A percentile compares a stretch with the other conserved stretches of the same genome.
Conservation (phyloP, 352 stramenopile species). For the Globisporangium heterothallicum region DNA sequence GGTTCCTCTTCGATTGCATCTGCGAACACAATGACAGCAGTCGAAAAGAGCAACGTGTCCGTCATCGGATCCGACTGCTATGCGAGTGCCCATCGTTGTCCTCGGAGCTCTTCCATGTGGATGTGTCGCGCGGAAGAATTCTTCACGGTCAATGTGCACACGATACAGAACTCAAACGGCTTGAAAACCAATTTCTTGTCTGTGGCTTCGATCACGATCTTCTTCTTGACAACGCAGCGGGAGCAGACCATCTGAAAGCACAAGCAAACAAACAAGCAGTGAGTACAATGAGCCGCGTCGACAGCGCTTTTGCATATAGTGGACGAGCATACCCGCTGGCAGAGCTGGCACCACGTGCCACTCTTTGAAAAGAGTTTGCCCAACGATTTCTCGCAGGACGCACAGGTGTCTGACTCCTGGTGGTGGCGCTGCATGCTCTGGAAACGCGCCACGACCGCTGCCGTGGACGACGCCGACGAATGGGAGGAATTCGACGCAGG, state of each 20-base stretch:
- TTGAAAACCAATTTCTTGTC: slow-evolving; percentile 17
- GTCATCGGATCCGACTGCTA: no score
- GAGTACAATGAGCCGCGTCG: background rate
- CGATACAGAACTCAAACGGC: slow-evolving; percentile 31
- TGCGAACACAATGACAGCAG: no score
- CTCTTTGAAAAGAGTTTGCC: slow-evolving; percentile 28
- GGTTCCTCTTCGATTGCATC: no score
- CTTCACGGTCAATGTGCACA: slow-evolving; percentile 27
- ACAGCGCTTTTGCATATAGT: no score
- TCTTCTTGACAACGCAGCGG: slow-evolving; percentile 45
- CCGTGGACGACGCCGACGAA: slow-evolving; percentile 10
- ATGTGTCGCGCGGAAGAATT: slow-evolving; percentile 7
- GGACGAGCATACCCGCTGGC: slow-evolving; percentile 7
- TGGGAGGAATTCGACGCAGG: slow-evolving; percentile 6
- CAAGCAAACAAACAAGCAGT: slow-evolving; percentile 13
- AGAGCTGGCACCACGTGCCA: slow-evolving; percentile 22
- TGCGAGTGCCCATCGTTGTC: slow-evolving; percentile 1
- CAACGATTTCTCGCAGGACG: slow-evolving; percentile 30
- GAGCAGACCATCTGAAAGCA: slow-evolving; percentile 38
- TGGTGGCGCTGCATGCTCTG: slow-evolving; percentile 6
- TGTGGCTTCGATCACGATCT: slow-evolving; percentile 29
- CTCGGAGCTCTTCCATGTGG: slow-evolving; percentile 28
- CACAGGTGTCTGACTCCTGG: slow-evolving; percentile 17
- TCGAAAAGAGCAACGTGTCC: no score
- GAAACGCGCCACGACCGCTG: background rate